Conservation (phyloP, 176 grass and related monocot genomes). For the Sorghum bicolor region Sorghum_bicolor_NCBIv3 NC_012875.2:46673001-46673500, state of each 20-base stretch:
- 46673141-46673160: neutral
- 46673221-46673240: neutral
- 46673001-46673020: slow-evolving; percentile 13
- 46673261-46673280: slow-evolving; percentile 17
- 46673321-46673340: slow-evolving; percentile 58
- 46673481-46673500: slow-evolving; percentile 75
- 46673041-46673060: slow-evolving; percentile 1
- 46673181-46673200: neutral
- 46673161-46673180: too few relatives aligned
- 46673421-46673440: slow-evolving; percentile 31
- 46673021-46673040: neutral
- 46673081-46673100: neutral
- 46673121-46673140: slow-evolving; percentile 6
- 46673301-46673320: slow-evolving; percentile 56
- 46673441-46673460: slow-evolving; percentile 8
- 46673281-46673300: slow-evolving; percentile 32
- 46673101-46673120: slow-evolving; percentile 35
- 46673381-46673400: slow-evolving; percentile 24
- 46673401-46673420: slow-evolving; percentile 40
- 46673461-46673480: slow-evolving; percentile 28
- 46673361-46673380: slow-evolving; percentile 70
- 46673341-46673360: slow-evolving; percentile 63
- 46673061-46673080: neutral
- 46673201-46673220: slow-evolving; percentile 17
- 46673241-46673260: neutral